A percentile compares a stretch with the other conserved stretches of the same genome.
Conservation (phyloP, 345 rosid genomes). For the Dovyalis caffra region DNA sequence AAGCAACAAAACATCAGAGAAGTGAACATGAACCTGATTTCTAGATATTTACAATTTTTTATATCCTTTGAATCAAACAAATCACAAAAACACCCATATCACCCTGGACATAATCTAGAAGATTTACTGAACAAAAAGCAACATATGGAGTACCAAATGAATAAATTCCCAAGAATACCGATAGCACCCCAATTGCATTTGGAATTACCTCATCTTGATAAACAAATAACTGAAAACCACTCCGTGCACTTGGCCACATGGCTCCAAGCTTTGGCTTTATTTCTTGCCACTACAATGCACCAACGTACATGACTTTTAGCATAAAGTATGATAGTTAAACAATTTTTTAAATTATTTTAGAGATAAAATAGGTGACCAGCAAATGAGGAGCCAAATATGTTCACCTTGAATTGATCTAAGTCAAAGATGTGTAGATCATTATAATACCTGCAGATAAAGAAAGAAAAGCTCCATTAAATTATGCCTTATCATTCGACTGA, state of each 20-base stretch:
- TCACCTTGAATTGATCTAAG: constrained; percentile 89
- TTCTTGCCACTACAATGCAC: constrained; percentile 86
- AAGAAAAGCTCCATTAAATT: constrained; percentile 7
- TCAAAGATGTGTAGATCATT: constrained; percentile 86
- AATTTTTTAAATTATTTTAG: neutral
- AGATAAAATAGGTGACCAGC: neutral
- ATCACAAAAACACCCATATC: no score
- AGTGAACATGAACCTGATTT: no score
- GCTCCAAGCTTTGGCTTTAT: constrained; percentile 88
- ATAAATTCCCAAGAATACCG: no score
- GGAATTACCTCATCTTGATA: constrained; percentile 79
- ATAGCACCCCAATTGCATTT: neutral
- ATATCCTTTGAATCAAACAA: no score
- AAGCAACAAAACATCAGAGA: no score
- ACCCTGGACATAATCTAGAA: no score
- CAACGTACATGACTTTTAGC: constrained; percentile 23
- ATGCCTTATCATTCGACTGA: neutral
- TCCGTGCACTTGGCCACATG: constrained; percentile 93
- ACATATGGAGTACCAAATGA: no score
- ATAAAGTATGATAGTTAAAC: neutral
- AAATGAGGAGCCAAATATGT: constrained; percentile 9
- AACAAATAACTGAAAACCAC: constrained; percentile 89
- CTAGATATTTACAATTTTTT: no score
- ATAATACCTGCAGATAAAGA: constrained; percentile 56
- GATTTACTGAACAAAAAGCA: no score